Evolutionary conservation across 345 rosid species (phyloP).

Genomic region (Citrus sinensis): DNA sequence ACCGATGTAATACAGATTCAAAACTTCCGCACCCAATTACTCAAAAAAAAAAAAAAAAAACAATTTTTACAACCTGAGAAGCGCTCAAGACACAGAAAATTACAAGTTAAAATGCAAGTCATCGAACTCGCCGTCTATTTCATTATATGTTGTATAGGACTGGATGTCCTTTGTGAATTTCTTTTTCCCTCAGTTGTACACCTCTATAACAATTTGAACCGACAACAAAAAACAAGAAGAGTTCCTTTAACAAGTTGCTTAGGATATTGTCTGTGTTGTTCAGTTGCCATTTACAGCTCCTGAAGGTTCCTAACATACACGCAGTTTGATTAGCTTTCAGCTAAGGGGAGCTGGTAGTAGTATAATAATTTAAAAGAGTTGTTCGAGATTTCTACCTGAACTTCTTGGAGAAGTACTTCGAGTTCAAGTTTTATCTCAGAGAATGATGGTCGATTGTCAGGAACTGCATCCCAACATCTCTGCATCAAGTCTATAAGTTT

Average conservation of each 20-base stretch:
- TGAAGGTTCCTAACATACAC: slow-evolving; percentile 28
- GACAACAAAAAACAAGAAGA: slow-evolving; percentile 7
- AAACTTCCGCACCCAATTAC: neutral
- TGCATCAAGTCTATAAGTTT: slow-evolving; percentile 52
- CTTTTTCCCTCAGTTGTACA: slow-evolving; percentile 21
- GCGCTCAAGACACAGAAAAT: neutral
- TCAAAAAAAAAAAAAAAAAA: neutral
- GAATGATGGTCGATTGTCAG: slow-evolving; percentile 52
- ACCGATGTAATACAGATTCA: neutral
- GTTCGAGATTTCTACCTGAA: slow-evolving; percentile 33
- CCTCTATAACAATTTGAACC: slow-evolving; percentile 14
- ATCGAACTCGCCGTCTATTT: neutral
- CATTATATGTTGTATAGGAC: neutral
- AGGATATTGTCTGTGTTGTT: slow-evolving; percentile 10
- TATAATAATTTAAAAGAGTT: neutral
- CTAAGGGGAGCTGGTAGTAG: neutral
- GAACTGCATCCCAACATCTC: slow-evolving; percentile 68
- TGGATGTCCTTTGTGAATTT: neutral
- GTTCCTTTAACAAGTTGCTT: slow-evolving; percentile 13
- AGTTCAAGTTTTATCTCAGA: slow-evolving; percentile 49
- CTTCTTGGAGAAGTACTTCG: slow-evolving; percentile 45
- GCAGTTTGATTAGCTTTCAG: slow-evolving; percentile 3
- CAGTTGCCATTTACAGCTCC: slow-evolving; percentile 35
- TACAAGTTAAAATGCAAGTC: neutral
- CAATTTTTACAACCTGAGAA: neutral